Percentiles rank a stretch among this genome's conserved stretches.
Conservation (phyloP, 2,329 filamentous ascomycete genomes). For the Colletotrichum trifolii region DNA sequence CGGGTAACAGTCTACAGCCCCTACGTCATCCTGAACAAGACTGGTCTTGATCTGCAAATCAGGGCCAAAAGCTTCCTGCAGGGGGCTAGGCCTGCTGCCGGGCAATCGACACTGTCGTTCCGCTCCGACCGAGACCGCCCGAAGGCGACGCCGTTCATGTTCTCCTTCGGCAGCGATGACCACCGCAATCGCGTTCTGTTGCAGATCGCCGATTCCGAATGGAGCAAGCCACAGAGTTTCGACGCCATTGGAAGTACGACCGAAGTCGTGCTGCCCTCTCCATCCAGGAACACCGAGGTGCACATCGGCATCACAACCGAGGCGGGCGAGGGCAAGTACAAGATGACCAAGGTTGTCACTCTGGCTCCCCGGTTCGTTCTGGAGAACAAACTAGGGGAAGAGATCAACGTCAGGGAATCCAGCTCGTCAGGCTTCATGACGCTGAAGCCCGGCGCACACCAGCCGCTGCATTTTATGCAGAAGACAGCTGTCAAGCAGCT, state of each 20-base stretch:
- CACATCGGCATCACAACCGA: constrained; percentile 90
- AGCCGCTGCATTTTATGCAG: constrained; percentile 90
- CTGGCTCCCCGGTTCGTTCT: constrained; percentile 92
- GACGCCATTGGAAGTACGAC: constrained; percentile 95
- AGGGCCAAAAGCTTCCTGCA: constrained; percentile 91
- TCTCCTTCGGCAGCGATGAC: constrained; percentile 90
- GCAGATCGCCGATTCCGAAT: constrained; percentile 88
- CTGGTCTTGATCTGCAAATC: constrained; percentile 87
- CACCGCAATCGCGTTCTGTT: constrained; percentile 90
- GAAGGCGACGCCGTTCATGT: constrained; percentile 94
- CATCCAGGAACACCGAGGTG: constrained; percentile 80
- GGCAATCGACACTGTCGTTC: constrained; percentile 71
- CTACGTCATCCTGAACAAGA: constrained; percentile 95
- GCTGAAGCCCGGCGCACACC: constrained; percentile 80
- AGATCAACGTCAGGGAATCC: constrained; percentile 89
- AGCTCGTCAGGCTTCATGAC: constrained; percentile 88
- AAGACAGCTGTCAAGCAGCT: constrained; percentile 87
- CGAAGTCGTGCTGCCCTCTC: constrained; percentile 84
- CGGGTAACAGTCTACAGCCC: constrained; percentile 95
- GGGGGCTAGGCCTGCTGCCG: constrained; percentile 83
- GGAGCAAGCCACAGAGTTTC: constrained; percentile 98
- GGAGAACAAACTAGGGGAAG: constrained; percentile 91
- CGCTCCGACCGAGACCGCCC: constrained; percentile 64
- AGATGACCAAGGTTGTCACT: constrained; percentile 94
- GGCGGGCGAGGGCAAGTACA: constrained; percentile 96